Base-by-base conservation (phyloP, 139 green algal species). In the Micractinium sp. region DNA sequence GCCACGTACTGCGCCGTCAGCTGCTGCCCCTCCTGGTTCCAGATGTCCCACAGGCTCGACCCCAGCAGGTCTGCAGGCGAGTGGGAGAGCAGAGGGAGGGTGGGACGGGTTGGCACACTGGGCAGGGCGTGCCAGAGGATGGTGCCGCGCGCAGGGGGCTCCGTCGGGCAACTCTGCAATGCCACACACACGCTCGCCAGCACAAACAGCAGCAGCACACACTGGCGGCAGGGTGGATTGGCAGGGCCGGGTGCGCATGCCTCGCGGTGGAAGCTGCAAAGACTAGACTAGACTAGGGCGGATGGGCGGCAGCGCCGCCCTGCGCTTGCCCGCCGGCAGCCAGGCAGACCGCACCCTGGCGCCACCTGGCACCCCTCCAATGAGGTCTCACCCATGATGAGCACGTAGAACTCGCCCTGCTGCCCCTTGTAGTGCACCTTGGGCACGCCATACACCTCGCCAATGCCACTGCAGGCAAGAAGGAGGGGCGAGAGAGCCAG, bases 351-450 rank as follows among this genome's bases (percentile, higher is more conserved):
- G 47, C 47, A 56, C 7, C 47, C 47, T 56, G 47, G 47, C 47
- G 47, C 47, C 47, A 5, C 47, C 9, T 56, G 5, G 5, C 47
- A 56, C n/a, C n/a, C n/a, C n/a, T n/a, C n/a, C n/a, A n/a, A n/a
- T n/a, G n/a, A n/a, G n/a, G n/a, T 7, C 74, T 38, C 74, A 80
- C 74, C 86, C 86, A 85, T 89, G 56, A 89, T 78, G 96, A 99
- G 99, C 88, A 99, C 95, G 89, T 98, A 99, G 89, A 98, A 99
- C 82, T 98, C 97, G 0, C 93, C 95, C 90, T 99, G 97, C n/a
- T 95, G 91, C 22, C 98, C 98, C 90, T 99, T 99, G 94, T 96
- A 99, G 90, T 99, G 96, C 56, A 99, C 96, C 75, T 96, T 96
- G 16, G 98, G 98, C 56, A 99, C 97, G 22, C 97, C 96, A 91